Conservation (phyloP, 768 basidiomycete species). For the Russula sp. region DNA sequence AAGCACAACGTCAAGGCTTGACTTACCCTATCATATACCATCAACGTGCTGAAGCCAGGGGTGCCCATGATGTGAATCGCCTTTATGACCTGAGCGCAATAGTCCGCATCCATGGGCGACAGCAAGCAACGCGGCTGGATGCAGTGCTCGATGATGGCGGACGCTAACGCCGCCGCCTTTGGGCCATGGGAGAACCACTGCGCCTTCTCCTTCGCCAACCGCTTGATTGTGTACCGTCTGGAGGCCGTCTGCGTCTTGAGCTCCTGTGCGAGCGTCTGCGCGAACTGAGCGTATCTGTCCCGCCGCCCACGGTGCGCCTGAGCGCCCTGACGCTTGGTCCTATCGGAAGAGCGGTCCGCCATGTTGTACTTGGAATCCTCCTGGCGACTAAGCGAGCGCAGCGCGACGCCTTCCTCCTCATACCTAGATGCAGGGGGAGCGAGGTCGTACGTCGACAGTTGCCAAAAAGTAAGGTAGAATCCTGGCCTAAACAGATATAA, state of each 20-base stretch:
- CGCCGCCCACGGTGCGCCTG: constrained; percentile 51
- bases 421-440: constrained; percentile 70
- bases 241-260: constrained; percentile 69
- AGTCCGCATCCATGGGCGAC: constrained; percentile 97
- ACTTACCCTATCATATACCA: constrained; percentile 58
- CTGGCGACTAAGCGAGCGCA: constrained; percentile 56
- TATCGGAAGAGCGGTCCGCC: constrained; percentile 68
- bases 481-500: constrained; percentile 50
- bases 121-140: constrained; percentile 86
- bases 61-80: constrained; percentile 85
- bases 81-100: constrained; percentile 85
- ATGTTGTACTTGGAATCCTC: constrained; percentile 56
- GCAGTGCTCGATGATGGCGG: constrained; percentile 79
- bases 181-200: constrained; percentile 72
- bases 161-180: constrained; percentile 44
- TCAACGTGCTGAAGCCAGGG: constrained; percentile 77
- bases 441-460: constrained; percentile 86
- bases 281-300: constrained; percentile 58
- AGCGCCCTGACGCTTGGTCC: constrained; percentile 50
- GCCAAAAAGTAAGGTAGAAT: constrained; percentile 97
- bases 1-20: constrained; percentile 29
- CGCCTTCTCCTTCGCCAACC: constrained; percentile 66
- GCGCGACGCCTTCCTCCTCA: constrained; percentile 60
- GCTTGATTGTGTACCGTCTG: constrained; percentile 67
- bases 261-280: constrained; percentile 55